Conservation (phyloP, 257 asterid genomes). For the Solanum clarkiae region DNA sequence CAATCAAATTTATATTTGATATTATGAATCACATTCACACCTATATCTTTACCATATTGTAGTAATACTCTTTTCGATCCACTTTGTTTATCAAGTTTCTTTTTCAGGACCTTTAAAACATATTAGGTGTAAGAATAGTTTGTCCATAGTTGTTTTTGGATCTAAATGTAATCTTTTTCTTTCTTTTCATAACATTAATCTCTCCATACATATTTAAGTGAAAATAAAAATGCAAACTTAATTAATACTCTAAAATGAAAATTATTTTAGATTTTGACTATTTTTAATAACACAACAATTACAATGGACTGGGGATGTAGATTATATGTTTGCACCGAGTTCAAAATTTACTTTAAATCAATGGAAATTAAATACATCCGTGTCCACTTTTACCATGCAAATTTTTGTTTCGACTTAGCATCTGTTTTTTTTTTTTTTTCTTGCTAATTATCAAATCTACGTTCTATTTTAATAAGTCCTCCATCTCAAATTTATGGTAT, state of each 20-base stretch:
- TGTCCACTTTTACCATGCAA: background rate
- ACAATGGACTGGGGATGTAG: no score
- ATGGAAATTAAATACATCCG: background rate
- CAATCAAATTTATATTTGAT: no score
- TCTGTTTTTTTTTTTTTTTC: background rate
- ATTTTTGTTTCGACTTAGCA: background rate
- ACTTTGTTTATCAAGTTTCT: no score
- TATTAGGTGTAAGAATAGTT: background rate
- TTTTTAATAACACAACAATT: background rate
- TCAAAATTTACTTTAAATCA: no score
- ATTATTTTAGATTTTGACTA: background rate
- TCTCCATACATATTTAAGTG: background rate
- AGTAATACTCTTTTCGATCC: no score
- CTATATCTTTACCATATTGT: no score
- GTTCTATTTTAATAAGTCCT: background rate
- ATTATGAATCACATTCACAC: no score
- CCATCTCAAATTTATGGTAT: background rate
- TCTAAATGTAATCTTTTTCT: background rate
- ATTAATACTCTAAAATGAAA: background rate
- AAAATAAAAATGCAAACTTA: background rate
- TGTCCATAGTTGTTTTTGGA: background rate
- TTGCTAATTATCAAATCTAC: background rate
- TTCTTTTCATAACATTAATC: background rate
- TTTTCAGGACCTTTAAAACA: no score
- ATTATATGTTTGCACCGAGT: no score